Percentiles rank a stretch among this genome's conserved stretches.
These are phyloP conservation scores for Fusarium pseudoanthophilum DNA, from an alignment of 2,329 filamentous ascomycete genomes.

Conservation along the genomic window DNA sequence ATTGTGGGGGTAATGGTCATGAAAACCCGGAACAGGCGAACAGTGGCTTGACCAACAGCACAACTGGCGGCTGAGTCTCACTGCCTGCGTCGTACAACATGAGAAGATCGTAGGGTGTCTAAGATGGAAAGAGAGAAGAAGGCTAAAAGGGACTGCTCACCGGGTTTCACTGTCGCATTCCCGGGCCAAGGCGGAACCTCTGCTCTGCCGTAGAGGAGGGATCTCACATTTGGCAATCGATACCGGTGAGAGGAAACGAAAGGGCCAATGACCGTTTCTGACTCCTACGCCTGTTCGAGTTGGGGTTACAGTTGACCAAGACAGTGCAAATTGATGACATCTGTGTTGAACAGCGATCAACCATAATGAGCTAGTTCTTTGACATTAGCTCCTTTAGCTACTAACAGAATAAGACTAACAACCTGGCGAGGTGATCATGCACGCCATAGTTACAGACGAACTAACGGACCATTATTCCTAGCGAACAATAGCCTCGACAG, in stretches of 20 bases:
- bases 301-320: conserved; percentile 19
- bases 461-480: conserved; percentile 3
- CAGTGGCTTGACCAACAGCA: conserved; percentile 1
- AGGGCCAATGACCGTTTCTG: neutral
- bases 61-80: neutral
- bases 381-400: neutral
- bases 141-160: conserved; percentile 2
- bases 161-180: neutral
- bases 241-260: neutral
- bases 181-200: neutral
- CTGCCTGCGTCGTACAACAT: neutral
- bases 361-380: conserved; percentile 8
- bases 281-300: neutral
- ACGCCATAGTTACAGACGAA: conserved; percentile 29
- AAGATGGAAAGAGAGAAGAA: conserved; percentile 20
- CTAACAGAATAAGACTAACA: neutral
- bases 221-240: conserved; percentile 1
- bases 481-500: neutral
- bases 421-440: conserved; percentile 14
- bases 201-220: neutral
- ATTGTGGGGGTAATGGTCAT: conserved; percentile 14
- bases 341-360: conserved; percentile 12
- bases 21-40: conserved; percentile 18
- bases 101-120: neutral
- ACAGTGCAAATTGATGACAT: conserved; percentile 24